Evolutionary conservation across 78 protist species (phyloP).

Genomic region (Bigelowiella natans): DNA sequence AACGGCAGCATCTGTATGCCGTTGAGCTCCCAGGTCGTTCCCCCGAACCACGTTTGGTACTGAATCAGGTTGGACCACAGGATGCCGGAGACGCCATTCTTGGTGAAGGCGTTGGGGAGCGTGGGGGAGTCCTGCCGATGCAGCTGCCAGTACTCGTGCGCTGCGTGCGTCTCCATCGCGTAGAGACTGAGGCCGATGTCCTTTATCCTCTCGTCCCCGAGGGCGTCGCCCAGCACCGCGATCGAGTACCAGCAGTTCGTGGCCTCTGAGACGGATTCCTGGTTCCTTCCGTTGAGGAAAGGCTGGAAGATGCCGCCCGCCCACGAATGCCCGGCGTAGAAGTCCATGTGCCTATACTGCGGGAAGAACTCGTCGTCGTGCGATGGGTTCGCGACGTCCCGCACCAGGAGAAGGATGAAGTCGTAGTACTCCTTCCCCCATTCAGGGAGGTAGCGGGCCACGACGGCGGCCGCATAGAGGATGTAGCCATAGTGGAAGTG

Average conservation of each 20-base stretch:
- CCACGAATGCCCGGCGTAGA: not conserved
- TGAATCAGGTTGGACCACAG: not conserved
- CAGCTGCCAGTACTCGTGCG: slow-evolving; percentile 12
- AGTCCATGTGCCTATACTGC: not conserved
- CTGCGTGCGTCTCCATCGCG: not conserved
- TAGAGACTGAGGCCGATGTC: not conserved
- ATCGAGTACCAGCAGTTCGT: not conserved
- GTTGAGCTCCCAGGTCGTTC: not conserved
- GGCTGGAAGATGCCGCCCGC: not conserved
- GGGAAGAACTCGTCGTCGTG: not conserved
- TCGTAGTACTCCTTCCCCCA: not conserved
- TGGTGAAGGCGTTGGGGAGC: not conserved
- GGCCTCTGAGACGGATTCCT: not conserved
- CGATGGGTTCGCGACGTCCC: slow-evolving; percentile 21
- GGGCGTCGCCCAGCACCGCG: not conserved
- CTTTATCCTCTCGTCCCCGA: not conserved
- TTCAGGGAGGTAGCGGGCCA: not conserved
- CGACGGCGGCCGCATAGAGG: slow-evolving; percentile 19
- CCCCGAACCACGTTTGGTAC: not conserved
- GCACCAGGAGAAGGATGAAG: not conserved
- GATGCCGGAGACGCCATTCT: not conserved
- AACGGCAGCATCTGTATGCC: not conserved
- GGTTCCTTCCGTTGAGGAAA: not conserved
- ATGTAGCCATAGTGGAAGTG: slow-evolving; percentile 34
- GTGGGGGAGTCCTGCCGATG: not conserved